Evolutionary conservation across 768 basidiomycete species (phyloP).

Genomic region (Serendipita sp.): DNA sequence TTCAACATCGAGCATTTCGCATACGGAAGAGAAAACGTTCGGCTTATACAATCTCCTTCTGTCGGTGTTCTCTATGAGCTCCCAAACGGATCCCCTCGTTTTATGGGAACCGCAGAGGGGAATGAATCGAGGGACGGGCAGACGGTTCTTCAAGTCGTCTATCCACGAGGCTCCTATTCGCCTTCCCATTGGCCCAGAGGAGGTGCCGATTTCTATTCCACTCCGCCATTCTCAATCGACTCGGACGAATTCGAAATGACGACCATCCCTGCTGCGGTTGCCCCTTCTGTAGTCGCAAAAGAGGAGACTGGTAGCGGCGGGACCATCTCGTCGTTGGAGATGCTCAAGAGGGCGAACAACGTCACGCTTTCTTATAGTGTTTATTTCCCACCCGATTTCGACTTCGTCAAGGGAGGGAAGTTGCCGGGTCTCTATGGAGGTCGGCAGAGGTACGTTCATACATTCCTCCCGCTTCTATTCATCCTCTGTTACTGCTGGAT

Average conservation of each 20-base stretch:
- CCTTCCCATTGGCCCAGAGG: constrained; percentile 33
- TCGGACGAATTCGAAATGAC: constrained; percentile 2
- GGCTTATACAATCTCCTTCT: neutral
- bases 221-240: constrained; percentile 32
- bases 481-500: neutral
- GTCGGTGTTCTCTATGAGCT: too few species aligned
- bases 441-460: neutral
- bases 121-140: neutral
- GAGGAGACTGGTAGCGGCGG: neutral
- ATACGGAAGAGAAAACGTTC: neutral
- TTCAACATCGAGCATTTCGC: neutral
- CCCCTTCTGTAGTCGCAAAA: too few species aligned
- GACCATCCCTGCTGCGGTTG: neutral
- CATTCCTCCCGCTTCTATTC: neutral
- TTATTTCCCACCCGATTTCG: constrained; percentile 59
- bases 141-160: neutral
- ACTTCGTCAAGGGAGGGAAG: constrained; percentile 73
- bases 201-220: constrained; percentile 55
- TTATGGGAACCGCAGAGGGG: neutral
- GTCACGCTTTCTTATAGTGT: constrained; percentile 55
- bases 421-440: constrained; percentile 58
- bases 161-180: constrained; percentile 3
- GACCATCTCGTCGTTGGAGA: constrained; percentile 9
- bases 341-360: constrained; percentile 25
- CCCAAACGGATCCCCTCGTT: too few species aligned